Evolutionary conservation across 495 filamentous ascomycete species (phyloP), one percentile per base, ranked within the genome.

Genomic region (Annulohypoxylon nitens): DNA sequence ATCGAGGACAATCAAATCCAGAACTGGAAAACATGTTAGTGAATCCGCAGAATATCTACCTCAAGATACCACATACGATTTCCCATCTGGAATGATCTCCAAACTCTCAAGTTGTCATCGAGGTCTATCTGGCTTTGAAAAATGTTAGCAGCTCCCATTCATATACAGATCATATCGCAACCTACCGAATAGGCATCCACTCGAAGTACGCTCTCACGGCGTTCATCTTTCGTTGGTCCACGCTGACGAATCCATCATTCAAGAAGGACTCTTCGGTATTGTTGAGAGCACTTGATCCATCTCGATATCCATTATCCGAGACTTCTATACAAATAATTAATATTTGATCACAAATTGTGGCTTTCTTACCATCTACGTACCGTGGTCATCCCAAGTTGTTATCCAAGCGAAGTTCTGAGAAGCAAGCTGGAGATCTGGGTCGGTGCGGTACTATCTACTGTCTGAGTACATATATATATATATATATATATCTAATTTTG

Each of bases 191-290:
- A 7, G 84, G 84, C 84, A 86, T 90, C 90, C 90, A 93, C 74
- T 93, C 90, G 61, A 92, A 93, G 75, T 92, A 92, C 0, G 90
- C 89, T 39, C 90, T 82, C 20, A 92, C 89, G 5, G 89, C 90
- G 50, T 91, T 90, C 84, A 90, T 89, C 74, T 89, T 90, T 36
- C 89, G 85, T 80, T 91, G 89, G 65, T 91, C 89, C 43, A 90
- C 87, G 59, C 84, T 84, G 12, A 91, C 83, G 16, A 88, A 85
- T 3, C 90, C 89, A 61, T 88, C 83, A 10, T 83, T 71, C 26
- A 89, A 67, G 78, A 91, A 91, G 0, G 88, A 89, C 6, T 85
- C 81, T 68, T 90, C 88, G 25, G 87, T 89, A 75, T 92, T 90
- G 72, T 84, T 86, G 39, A 91, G 75, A 9, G 84, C 79, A 18